A percentile compares a stretch with the other conserved stretches of the same genome.
Conservation (phyloP, 1,139 yeast genomes). For the Insectozyma bohioensis region DNA sequence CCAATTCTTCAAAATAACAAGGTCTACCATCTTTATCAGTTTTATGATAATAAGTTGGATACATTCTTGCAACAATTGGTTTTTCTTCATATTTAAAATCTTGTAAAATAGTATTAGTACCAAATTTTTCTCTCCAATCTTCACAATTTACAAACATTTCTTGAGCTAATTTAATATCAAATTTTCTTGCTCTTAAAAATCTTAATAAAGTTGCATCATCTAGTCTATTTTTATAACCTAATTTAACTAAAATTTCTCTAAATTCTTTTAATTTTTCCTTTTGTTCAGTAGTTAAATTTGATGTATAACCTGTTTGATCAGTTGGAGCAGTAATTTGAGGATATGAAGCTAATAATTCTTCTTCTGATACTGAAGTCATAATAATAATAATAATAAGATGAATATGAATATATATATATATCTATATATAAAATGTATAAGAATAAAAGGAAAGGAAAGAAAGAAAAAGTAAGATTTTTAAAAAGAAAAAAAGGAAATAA, state of each 20-base stretch:
- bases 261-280: constrained; percentile 56
- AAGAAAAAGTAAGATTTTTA: too few species aligned
- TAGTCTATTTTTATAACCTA: constrained; percentile 70
- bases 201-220: constrained; percentile 91
- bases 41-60: constrained; percentile 97
- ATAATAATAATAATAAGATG: constrained; percentile 5
- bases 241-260: constrained; percentile 54
- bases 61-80: constrained; percentile 81
- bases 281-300: constrained; percentile 73
- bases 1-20: constrained; percentile 89
- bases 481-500: too few species aligned
- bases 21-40: constrained; percentile 98
- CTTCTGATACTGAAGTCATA: constrained; percentile 19
- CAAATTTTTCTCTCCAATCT: constrained; percentile 85
- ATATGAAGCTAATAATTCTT: constrained; percentile 47
- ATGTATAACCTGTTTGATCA: constrained; percentile 73
- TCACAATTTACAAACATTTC: constrained; percentile 87
- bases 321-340: constrained; percentile 70
- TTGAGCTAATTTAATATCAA: constrained; percentile 75
- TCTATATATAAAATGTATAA: too few species aligned
- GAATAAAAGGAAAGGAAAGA: not conserved
- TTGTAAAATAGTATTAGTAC: constrained; percentile 78
- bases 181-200: constrained; percentile 93
- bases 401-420: too few species aligned
- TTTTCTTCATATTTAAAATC: constrained; percentile 92